Evolutionary conservation across 2,329 filamentous ascomycete species (phyloP).

Genomic region (Epichloe typhina): DNA sequence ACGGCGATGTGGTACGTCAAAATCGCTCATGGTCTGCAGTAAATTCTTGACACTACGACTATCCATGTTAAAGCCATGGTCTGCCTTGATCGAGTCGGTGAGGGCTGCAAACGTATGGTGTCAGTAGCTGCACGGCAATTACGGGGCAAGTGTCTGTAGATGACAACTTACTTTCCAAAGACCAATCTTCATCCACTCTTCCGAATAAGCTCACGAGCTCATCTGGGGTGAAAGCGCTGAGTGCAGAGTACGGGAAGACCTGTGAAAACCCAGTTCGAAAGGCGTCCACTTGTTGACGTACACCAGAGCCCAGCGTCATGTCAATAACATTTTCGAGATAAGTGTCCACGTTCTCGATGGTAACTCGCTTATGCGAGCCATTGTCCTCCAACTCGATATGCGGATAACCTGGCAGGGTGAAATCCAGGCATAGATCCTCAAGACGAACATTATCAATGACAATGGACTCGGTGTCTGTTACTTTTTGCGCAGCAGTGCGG

Average conservation of each 20-base stretch:
- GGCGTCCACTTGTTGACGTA: constrained; percentile 77
- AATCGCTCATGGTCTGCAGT: constrained; percentile 86
- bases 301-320: constrained; percentile 78
- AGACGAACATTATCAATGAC: constrained; percentile 63
- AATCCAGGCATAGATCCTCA: constrained; percentile 84
- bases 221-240: constrained; percentile 87
- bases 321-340: constrained; percentile 88
- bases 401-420: constrained; percentile 85
- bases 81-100: constrained; percentile 96
- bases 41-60: constrained; percentile 90
- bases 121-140: constrained; percentile 1
- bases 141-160: neutral
- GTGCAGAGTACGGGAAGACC: constrained; percentile 87
- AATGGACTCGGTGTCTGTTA: constrained; percentile 54
- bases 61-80: constrained; percentile 97
- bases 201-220: constrained; percentile 94
- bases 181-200: constrained; percentile 89
- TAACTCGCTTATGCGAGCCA: constrained; percentile 63
- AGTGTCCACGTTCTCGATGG: constrained; percentile 77
- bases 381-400: constrained; percentile 67
- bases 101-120: constrained; percentile 45
- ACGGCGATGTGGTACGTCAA: constrained; percentile 59
- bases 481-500: constrained; percentile 57
- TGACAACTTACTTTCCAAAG: constrained; percentile 70
- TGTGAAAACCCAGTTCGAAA: constrained; percentile 87